Percentiles rank a stretch among this genome's conserved stretches.
These are phyloP conservation scores for Boletus rufocinnamomeus DNA, from an alignment of 768 basidiomycete genomes.

Conservation along the genomic window DNA sequence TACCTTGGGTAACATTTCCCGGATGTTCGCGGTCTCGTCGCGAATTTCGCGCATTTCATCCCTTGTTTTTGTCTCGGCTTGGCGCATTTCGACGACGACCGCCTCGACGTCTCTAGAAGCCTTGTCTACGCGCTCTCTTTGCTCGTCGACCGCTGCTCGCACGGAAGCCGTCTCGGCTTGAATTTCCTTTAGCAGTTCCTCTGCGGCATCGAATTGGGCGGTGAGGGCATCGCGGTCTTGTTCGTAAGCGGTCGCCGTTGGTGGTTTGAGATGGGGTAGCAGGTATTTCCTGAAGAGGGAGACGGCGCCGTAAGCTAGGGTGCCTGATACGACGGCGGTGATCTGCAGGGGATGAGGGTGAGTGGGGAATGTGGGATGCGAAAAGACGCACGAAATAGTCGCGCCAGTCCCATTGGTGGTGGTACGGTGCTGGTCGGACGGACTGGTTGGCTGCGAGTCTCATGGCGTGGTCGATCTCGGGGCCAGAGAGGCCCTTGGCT, in stretches of 20 bases:
- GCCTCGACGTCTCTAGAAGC: conserved; percentile 71
- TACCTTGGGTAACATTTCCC: conserved; percentile 94
- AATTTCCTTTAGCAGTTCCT: conserved; percentile 77
- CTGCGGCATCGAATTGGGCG: conserved; percentile 88
- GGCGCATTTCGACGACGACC: conserved; percentile 73
- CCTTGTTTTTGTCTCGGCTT: conserved; percentile 74
- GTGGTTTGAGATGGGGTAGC: conserved; percentile 87
- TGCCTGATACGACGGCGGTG: conserved; percentile 87
- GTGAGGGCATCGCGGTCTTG: conserved; percentile 81
- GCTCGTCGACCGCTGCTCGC: conserved; percentile 71
- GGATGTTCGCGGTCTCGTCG: conserved; percentile 86
- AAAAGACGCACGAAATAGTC: conserved; percentile 86
- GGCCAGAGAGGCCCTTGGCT: conserved; percentile 81
- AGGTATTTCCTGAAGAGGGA: conserved; percentile 91
- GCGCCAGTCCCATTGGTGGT: conserved; percentile 84
- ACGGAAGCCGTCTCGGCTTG: conserved; percentile 75
- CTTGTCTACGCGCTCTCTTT: conserved; percentile 69
- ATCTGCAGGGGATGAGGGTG: conserved; percentile 57
- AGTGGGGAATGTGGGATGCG: background rate
- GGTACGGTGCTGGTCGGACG: conserved; percentile 39
- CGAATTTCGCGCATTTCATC: conserved; percentile 92
- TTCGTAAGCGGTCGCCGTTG: conserved; percentile 86
- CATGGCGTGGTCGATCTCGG: conserved; percentile 87
- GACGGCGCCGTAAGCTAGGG: conserved; percentile 76
- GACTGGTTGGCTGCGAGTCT: conserved; percentile 51